Base-by-base conservation (phyloP, 768 basidiomycete species). In the Boletellus ananas region DNA sequence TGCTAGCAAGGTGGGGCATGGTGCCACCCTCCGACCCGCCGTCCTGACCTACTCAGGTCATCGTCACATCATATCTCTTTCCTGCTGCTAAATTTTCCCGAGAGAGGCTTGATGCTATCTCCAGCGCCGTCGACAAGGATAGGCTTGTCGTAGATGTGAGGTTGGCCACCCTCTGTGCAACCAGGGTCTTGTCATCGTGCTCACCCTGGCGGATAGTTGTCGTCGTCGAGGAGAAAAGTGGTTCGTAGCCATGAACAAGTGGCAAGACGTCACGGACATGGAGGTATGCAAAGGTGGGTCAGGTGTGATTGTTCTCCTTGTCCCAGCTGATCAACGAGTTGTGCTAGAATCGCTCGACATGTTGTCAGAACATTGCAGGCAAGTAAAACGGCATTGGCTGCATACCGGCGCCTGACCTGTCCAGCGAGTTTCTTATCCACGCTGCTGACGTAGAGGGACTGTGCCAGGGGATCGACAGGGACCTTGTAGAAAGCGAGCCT, bases 391-490 rank as follows among this genome's bases (percentile, higher is more conserved):
- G 7, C n/a, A 31, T 23, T 18, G 34, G n/a, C 40, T 21, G 50
- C n/a, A 33, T 48, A 38, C 27, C 17, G 34, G 25, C 8, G 10
- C 37, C 56, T 64, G 60, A 65, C 39, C 23, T 46, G 43, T n/a
- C 29, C 56, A 94, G 94, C 57, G 96, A 98, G 65, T 90, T 99
- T 57, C 72, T 99, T 38, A 77, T 99, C 23, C 96, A 99, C 68
- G 95, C 96, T 0, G 96, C 96, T n/a, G 96, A 98, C 57, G 94
- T 99, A 9, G 96, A 99, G 68, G 96, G 96, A 0, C 72, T 98
- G 20, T 98, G 96, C 66, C 84, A 94, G 71, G 96, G 96, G 1
- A 94, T 98, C 51, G 96, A 99, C 66, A 81, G 91, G 62, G 83
- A 84, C 16, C 78, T 99, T 4, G 95, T 98, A 3, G 55, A 69